Evolutionary conservation across 2,329 filamentous ascomycete genomes (phyloP), one percentile per base, ranked within the genome.

Genomic region (Dactylellina parvicollis): DNA sequence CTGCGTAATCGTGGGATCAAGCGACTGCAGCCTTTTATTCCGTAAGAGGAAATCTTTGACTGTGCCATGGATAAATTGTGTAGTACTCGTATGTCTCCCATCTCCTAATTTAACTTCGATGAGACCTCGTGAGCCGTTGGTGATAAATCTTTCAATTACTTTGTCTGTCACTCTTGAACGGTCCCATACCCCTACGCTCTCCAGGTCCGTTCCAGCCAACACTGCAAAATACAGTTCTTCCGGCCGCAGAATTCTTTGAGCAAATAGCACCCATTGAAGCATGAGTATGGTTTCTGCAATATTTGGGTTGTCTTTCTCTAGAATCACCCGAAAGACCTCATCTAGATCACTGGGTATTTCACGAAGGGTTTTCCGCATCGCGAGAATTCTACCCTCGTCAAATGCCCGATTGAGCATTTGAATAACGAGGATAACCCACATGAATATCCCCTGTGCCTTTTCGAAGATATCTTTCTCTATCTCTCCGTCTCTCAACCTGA

Each of bases 11-110:
- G 42, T 70, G 14, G 56, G 54, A 44, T 72, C 60, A 22, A 75
- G 20, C 24, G 10, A 65, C 28, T 69, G 70, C 1, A 76, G 69
- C 30, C 69, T 75, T 12, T 56, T 66, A 10, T 60, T 52, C 26
- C 74, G 57, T 22, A 72, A 24, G 4, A 76, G 50, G 24, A 75
- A 75, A 36, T 76, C 74, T 14, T 28, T 56, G 36, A 76, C 73
- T 3, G 73, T 75, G 10, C 69, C 20, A 42, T 76, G 75, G 22
- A 76, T 76, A 12, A 76, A 76, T 42, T 75, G 75, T 2, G 70
- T 72, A 2, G 16, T 22, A 3, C 3, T 52, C 10, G 3, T 10
- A 42, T 14, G 8, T 16, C 14, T 52, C 34, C 30, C 22, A 1
- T 20, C 22, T 22, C 20, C 22, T 18, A 57, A 55, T 30, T 75